Evolutionary conservation across 345 rosid species (phyloP), one percentile per base, ranked within the genome.

Genomic region (Firmiana major): DNA sequence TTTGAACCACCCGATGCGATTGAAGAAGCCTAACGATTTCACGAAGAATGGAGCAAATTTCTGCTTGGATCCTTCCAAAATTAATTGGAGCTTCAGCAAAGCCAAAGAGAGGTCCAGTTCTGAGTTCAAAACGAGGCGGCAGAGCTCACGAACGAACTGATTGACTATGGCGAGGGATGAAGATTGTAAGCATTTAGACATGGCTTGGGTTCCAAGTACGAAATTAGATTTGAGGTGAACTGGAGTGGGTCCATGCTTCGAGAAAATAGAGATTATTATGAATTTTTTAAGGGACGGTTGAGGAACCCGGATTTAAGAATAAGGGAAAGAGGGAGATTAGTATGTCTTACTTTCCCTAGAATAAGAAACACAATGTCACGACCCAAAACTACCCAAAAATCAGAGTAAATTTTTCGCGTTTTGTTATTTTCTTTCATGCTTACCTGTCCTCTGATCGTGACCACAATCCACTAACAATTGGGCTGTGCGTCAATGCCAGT

Each of bases 131-230:
- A 93, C 92, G 74, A 94, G 88, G 59, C 91, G 90, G 83, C 97
- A 94, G 54, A 93, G 83, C 88, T 94, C 98, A 70, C 94, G 94
- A 80, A 90, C 95, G 16, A 97, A 81, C 76, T 94, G 97, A 82
- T 94, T 97, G 78, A 88, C 94, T 42, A 94, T 97, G 43, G 95
- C 84, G 40, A 87, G 75, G 11, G 92, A 90, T 5, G 83, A 12
- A 48, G 97, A 91, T 62, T 67, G 83, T 53, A 94, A 88, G 82
- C 98, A 94, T 71, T 81, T 86, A 26, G 95, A 57, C 77, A 94
- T 86, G 45, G 92, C 93, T 46, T 91, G 82, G 76, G 90, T 77
- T 34, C 91, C 98, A 7, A 90, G 81, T 9, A 76, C 90, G 10
- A 95, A 90, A 12, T 90, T 91, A 46, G 92, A 80, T 34, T 81